Base-by-base conservation (phyloP, 345 rosid species). In the Mercurialis annua region DNA sequence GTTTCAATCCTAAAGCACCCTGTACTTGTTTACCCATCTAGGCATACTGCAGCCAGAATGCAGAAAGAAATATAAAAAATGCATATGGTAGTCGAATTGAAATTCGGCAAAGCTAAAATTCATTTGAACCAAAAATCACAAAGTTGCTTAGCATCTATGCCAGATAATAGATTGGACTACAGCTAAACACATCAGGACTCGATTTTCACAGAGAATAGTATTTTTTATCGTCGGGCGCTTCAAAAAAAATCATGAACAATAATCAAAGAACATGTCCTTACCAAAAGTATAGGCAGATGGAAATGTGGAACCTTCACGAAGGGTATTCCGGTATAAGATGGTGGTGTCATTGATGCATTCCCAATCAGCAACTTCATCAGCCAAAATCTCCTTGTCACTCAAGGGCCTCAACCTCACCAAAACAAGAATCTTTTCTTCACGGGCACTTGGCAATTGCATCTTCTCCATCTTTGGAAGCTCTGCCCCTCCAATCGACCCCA, bases 381-480 rank as follows among this genome's bases (percentile, higher is more conserved):
- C 88, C 31, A 64, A 62, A 71, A 83, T 78, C 83, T 94, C 99
- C 80, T 83, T 91, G 34, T 94, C 98, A 63, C 76, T 94, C 85
- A 91, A 77, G 66, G 99, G 99, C 85, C 99, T 86, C 80, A 89
- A 69, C 80, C 98, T 89, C 80, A 94, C 92, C 78, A 89, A 71
- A 73, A 91, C 98, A 44, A 91, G 82, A 72, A 94, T 94, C 83
- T 85, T 91, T 80, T 93, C 98, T 71, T 91, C 97, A 0, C 84
- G 83, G 48, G 87, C 71, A 69, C 72, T 68, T 36, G 76, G 73
- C 72, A 67, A 73, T 78, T 85, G 96, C 81, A 84, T 76, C 79
- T 85, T 91, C 77, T 86, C 97, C 82, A 80, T 70, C 77, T 84
- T 87, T 78, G 71, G 81, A 53, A 84, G 78, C 82, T 86, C 87